phyloP scores from a whole-genome alignment of 2,329 filamentous ascomycete species.

The Penicillium paneum region DNA sequence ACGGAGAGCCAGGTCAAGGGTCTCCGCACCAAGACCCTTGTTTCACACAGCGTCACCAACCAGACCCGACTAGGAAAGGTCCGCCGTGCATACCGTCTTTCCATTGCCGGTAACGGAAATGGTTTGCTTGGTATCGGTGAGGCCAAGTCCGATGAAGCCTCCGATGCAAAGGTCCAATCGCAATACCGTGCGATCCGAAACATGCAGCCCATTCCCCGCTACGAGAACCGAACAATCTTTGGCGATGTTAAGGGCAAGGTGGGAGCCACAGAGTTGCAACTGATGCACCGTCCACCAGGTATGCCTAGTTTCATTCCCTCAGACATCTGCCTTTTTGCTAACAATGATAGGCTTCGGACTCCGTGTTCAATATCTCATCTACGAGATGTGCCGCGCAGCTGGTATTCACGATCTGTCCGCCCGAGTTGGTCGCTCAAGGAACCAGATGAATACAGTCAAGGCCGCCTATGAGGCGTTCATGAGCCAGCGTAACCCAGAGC shows the following conservation, averaged over 20 bases:
- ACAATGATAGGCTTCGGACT: slow-evolving; percentile 75
- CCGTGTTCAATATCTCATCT: slow-evolving; percentile 85
- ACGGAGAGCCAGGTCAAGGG: slow-evolving; percentile 45
- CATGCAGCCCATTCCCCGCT: slow-evolving; percentile 87
- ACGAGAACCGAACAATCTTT: slow-evolving; percentile 88
- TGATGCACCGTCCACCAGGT: slow-evolving; percentile 86
- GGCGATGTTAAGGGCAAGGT: slow-evolving; percentile 81
- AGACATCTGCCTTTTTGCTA: slow-evolving; percentile 2
- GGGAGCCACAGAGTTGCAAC: slow-evolving; percentile 77
- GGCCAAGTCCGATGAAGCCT: slow-evolving; percentile 75
- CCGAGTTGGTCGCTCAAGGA: slow-evolving; percentile 77
- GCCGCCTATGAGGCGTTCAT: slow-evolving; percentile 78
- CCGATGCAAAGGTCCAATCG: slow-evolving; percentile 68
- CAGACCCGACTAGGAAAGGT: slow-evolving; percentile 97
- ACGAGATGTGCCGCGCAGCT: slow-evolving; percentile 83
- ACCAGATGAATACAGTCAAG: slow-evolving; percentile 98
- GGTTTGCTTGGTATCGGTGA: slow-evolving; percentile 85
- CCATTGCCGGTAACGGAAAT: slow-evolving; percentile 80
- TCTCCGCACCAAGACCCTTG: slow-evolving; percentile 69
- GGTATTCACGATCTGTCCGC: slow-evolving; percentile 87
- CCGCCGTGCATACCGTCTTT: slow-evolving; percentile 68
- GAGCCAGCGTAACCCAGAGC: slow-evolving; percentile 81
- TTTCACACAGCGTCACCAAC: slow-evolving; percentile 73
- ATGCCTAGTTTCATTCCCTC: slow-evolving; percentile 35
- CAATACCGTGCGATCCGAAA: slow-evolving; percentile 80